Conservation (phyloP, 192 early-diverging fungal species). For the Tieghemiomyces parasiticus region DNA sequence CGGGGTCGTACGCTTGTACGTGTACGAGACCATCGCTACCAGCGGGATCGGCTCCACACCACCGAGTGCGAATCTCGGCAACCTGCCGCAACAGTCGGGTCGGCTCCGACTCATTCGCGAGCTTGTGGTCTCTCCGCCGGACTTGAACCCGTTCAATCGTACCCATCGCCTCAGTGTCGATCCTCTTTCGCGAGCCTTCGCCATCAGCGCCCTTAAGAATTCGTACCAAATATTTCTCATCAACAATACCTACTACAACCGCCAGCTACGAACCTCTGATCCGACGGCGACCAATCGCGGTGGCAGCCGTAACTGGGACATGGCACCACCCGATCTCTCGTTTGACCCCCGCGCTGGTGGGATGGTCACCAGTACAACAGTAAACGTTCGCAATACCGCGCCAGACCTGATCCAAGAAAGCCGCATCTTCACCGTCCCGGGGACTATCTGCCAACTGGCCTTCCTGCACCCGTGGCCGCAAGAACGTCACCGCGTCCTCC, state of each 20-base stretch:
- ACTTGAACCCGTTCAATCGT: conserved; percentile 6
- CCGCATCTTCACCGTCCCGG: conserved; percentile 4
- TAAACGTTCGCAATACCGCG: not conserved
- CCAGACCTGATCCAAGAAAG: conserved; percentile 5
- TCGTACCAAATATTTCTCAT: conserved; percentile 7
- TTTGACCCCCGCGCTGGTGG: not conserved
- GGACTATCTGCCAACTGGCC: conserved; percentile 1
- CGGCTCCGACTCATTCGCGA: not conserved
- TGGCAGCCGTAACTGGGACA: no score
- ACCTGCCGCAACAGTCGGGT: no score
- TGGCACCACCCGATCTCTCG: no score
- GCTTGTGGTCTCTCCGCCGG: not conserved
- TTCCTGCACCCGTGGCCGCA: not conserved
- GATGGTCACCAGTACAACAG: not conserved
- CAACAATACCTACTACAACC: not conserved
- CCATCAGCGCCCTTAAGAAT: conserved; percentile 4
- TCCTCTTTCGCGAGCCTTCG: conserved; percentile 6
- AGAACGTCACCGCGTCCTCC: not conserved
- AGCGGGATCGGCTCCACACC: no score
- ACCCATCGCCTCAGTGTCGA: conserved; percentile 1
- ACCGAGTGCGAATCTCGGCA: no score
- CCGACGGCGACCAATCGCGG: no score
- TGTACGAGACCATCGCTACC: no score
- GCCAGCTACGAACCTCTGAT: no score
- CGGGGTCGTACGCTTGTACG: no score